phyloP scores from a whole-genome alignment of 768 basidiomycete genomes.

The Boletus tomentosulus region DNA sequence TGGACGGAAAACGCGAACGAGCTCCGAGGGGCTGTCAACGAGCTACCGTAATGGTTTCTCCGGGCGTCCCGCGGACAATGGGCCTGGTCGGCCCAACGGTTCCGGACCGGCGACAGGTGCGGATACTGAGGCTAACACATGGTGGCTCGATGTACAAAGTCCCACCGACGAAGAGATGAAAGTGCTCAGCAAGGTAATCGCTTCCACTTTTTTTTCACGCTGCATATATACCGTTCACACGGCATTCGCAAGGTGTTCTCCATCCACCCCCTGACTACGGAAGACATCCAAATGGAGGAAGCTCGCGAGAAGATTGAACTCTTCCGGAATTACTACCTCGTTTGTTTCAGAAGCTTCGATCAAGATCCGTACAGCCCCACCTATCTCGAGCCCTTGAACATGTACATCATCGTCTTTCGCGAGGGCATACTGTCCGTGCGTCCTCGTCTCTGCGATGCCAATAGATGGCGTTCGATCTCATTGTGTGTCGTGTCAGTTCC shows the following conservation, averaged over 20 bases:
- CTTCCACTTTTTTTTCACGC: neutral
- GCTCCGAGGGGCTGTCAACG: neutral
- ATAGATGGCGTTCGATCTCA: neutral
- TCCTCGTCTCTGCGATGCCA: constrained; percentile 8
- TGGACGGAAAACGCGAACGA: constrained; percentile 9
- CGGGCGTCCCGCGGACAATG: constrained; percentile 19
- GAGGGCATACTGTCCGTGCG: constrained; percentile 92
- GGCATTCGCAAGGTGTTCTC: constrained; percentile 69
- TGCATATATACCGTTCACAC: neutral
- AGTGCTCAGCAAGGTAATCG: constrained; percentile 79
- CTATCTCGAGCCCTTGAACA: constrained; percentile 95
- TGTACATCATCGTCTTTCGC: constrained; percentile 99
- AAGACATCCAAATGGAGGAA: constrained; percentile 99
- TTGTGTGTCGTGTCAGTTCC: constrained; percentile 57
- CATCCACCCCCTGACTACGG: constrained; percentile 96
- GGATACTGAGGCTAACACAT: constrained; percentile 74
- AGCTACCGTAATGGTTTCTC: constrained; percentile 14
- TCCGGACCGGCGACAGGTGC: constrained; percentile 17
- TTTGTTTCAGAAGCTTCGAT: constrained; percentile 98
- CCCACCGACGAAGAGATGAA: constrained; percentile 99
- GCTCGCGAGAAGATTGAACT: constrained; percentile 99
- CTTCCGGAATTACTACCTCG: constrained; percentile 97
- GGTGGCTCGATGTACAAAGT: constrained; percentile 94
- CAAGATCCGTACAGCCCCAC: constrained; percentile 98
- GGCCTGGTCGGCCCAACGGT: constrained; percentile 19